A percentile compares a stretch with the other conserved stretches of the same genome.
Conservation (phyloP, 2,329 filamentous ascomycete species). For the Fusarium hainanense region DNA sequence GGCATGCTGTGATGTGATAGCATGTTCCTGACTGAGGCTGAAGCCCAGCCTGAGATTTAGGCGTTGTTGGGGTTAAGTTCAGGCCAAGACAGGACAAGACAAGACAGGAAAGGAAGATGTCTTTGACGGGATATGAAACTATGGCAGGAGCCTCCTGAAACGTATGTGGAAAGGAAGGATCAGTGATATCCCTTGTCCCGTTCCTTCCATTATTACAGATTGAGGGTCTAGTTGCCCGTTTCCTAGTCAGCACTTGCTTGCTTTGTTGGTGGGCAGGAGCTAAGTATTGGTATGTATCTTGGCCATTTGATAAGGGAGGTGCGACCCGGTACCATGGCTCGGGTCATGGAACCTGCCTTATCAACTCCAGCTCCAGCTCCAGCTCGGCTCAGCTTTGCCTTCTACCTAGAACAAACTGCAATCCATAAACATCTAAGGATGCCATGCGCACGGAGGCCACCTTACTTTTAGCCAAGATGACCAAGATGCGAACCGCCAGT, state of each 20-base stretch:
- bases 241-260: neutral
- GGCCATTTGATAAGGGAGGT: neutral
- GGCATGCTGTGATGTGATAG: constrained; percentile 1
- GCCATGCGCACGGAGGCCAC: neutral
- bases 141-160: constrained; percentile 21
- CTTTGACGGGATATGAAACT: constrained; percentile 31
- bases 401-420: neutral
- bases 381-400: neutral
- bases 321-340: neutral
- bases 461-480: neutral
- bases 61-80: constrained; percentile 11
- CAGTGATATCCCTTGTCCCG: constrained; percentile 10
- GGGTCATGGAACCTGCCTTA: neutral
- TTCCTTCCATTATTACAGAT: constrained; percentile 2
- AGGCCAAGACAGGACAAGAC: constrained; percentile 2
- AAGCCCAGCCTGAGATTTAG: constrained; percentile 8
- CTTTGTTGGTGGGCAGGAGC: neutral
- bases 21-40: constrained; percentile 1
- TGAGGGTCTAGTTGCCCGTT: neutral
- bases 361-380: neutral
- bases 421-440: neutral
- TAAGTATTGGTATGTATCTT: neutral
- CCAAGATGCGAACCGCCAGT: neutral
- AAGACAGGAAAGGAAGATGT: constrained; percentile 14
- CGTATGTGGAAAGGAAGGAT: constrained; percentile 14